These are phyloP conservation scores for Yamadazyma spencermartinsiae DNA, from an alignment of 1,139 yeast genomes.

Conservation along the genomic window DNA sequence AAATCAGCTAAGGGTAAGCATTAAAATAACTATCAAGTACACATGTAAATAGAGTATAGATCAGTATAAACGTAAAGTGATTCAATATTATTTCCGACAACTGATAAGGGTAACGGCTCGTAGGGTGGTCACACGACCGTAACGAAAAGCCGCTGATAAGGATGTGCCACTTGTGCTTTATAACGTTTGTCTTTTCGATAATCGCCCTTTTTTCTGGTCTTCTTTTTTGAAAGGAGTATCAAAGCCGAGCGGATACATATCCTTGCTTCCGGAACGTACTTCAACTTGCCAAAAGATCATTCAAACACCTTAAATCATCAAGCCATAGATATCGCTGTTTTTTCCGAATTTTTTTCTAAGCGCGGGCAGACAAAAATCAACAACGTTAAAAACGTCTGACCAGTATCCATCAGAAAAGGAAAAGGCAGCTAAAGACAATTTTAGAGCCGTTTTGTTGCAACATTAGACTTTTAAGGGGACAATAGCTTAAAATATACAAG, in stretches of 20 bases:
- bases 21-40: not conserved
- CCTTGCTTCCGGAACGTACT: too few species aligned
- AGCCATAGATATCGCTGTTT: too few species aligned
- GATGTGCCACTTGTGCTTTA: constrained; percentile 2
- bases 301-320: too few species aligned
- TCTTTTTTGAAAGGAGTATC: too few species aligned
- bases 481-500: too few species aligned
- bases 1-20: constrained; percentile 49
- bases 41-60: not conserved
- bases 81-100: constrained; percentile 3
- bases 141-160: constrained; percentile 9
- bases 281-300: too few species aligned
- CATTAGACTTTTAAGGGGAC: not conserved
- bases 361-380: not conserved
- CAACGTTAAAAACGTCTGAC: not conserved
- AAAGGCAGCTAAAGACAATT: not conserved
- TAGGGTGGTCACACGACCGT: constrained; percentile 4
- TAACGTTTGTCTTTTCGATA: not conserved
- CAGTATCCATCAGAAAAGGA: not conserved
- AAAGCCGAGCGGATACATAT: too few species aligned
- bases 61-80: not conserved
- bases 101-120: not conserved
- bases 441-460: not conserved
- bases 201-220: not conserved
- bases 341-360: not conserved